Evolutionary conservation across 192 early-diverging fungal species (phyloP), one percentile per base, ranked within the genome.

Genomic region (Spizellomyces punctatus): DNA sequence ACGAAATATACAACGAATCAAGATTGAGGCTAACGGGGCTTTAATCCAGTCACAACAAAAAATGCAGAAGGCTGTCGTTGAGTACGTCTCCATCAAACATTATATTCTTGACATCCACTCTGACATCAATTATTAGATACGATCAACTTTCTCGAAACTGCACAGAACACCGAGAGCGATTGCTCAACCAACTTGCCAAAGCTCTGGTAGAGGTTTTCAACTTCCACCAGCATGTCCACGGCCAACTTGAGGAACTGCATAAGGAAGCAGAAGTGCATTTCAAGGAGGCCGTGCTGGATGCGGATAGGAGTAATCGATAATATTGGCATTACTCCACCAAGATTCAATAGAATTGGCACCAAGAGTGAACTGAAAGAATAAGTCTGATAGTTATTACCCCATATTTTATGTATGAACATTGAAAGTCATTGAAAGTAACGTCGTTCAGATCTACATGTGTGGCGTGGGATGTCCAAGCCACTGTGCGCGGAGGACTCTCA

Each of bases 201-300:
- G 59, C 73, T 21, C 52, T 84, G 21, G 74, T 75, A n/a, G 75
- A 66, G 10, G 43, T 78, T 16, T 78, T 84, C 68, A 66, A 61
- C 6, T 82, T 81, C 71, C 74, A 79, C 46, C 77, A 81, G 61
- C 64, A 74, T 54, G 67, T 81, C 10, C 66, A 67, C 2, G 60
- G 65, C 12, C n/a, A 43, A 43, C 67, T 81, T 48, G 69, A 63
- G 46, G 82, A 84, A n/a, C 46, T 84, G 42, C 21, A 69, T 21
- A 63, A 54, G 58, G 50, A 52, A 6, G 74, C 67, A 19, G 54
- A 60, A 8, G 65, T 43, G 17, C 71, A 78, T 10, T 62, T 17
- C 42, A 43, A 64, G 41, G 68, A 57, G 6, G 68, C 58, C 44
- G 50, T 36, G 27, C 27, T 36, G 27, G 27, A 36, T 3, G 27